Evolutionary conservation across 1,284 basidiomycete genomes (phyloP).

Genomic region (Uromyces viciae-fabae): DNA sequence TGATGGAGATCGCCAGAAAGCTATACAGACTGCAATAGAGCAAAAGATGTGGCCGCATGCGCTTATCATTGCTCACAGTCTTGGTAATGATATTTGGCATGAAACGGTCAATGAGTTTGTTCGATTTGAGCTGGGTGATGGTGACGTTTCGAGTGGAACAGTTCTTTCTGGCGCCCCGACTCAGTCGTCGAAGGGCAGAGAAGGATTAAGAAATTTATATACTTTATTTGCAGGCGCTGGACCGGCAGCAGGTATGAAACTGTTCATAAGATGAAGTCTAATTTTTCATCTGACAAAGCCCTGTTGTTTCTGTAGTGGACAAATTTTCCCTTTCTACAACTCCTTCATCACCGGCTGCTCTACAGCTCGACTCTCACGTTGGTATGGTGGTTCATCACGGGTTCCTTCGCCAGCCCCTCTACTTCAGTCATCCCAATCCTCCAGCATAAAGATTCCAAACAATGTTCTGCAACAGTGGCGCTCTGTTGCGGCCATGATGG

Average conservation of each 20-base stretch:
- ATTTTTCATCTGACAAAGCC: slow-evolving; percentile 47
- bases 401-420: slow-evolving; percentile 61
- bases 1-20: slow-evolving; percentile 75
- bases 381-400: slow-evolving; percentile 28
- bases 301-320: slow-evolving; percentile 62
- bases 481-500: slow-evolving; percentile 77
- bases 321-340: slow-evolving; percentile 64
- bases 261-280: slow-evolving; percentile 8
- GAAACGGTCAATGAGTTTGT: slow-evolving; percentile 84
- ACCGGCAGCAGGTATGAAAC: slow-evolving; percentile 64
- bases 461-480: slow-evolving; percentile 73
- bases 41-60: slow-evolving; percentile 93
- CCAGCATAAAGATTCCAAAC: slow-evolving; percentile 60
- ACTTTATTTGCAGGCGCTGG: slow-evolving; percentile 81
- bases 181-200: slow-evolving; percentile 60
- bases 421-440: slow-evolving; percentile 62
- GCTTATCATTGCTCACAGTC: slow-evolving; percentile 84
- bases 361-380: slow-evolving; percentile 25
- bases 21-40: slow-evolving; percentile 81
- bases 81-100: slow-evolving; percentile 90
- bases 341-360: not conserved
- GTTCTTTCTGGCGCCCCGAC: slow-evolving; percentile 39
- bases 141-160: slow-evolving; percentile 25
- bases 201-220: slow-evolving; percentile 76
- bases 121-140: slow-evolving; percentile 66